Conservation (phyloP, 192 early-diverging fungal species). For the Coemansia sp. region DNA sequence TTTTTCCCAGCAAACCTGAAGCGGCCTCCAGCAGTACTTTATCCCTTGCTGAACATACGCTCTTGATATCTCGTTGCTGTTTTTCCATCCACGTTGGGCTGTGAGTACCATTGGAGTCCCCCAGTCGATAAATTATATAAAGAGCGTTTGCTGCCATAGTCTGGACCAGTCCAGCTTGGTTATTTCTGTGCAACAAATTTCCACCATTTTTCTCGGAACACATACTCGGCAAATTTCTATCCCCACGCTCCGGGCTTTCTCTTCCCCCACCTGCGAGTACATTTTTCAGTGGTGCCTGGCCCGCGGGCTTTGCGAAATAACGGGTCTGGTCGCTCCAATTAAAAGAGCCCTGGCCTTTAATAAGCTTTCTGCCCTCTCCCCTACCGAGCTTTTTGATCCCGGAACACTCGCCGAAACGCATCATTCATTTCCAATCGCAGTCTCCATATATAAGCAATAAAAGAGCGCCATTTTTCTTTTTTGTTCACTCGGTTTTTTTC, state of each 20-base stretch:
- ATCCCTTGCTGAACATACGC: not conserved
- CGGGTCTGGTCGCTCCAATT: slow-evolving; percentile 16
- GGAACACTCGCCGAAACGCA: not conserved
- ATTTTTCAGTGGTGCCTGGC: slow-evolving; percentile 6
- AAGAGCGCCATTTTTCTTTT: not conserved
- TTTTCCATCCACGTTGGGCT: not conserved
- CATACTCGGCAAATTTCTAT: not conserved
- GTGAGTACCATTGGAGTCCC: not conserved
- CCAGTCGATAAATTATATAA: not conserved
- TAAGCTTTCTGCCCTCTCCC: slow-evolving; percentile 2
- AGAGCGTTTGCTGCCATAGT: not conserved
- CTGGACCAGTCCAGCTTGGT: not conserved
- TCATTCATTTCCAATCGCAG: slow-evolving; percentile 1
- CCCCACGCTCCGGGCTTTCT: not conserved
- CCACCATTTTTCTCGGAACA: not conserved
- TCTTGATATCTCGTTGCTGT: slow-evolving; percentile 1
- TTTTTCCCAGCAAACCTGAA: slow-evolving; percentile 3
- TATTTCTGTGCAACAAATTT: not conserved
- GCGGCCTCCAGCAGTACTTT: not conserved
- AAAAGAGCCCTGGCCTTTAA: slow-evolving; percentile 4
- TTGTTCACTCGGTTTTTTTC: not conserved
- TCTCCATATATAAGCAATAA: not conserved
- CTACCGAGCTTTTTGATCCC: not conserved
- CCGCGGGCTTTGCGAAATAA: slow-evolving; percentile 12
- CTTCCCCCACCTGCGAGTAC: not conserved